phyloP scores from a whole-genome alignment of 257 asterid species.

The Plectranthus barbatus region DNA sequence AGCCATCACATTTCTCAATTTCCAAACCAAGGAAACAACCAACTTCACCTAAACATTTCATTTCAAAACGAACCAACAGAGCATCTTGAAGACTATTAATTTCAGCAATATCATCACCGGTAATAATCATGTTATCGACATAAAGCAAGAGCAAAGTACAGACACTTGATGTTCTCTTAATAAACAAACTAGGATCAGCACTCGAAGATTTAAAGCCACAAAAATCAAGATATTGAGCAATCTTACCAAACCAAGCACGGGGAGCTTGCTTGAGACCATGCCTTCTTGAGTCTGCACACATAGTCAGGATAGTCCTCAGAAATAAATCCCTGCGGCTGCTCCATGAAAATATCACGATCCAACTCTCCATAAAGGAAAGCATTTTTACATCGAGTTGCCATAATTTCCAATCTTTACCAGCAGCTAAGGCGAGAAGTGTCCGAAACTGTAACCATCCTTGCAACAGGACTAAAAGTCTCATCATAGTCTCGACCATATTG shows the following conservation, averaged over 20 bases:
- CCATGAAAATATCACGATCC: slow-evolving; percentile 20
- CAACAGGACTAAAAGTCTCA: slow-evolving; percentile 9
- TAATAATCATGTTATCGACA: no score
- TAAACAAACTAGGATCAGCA: no score
- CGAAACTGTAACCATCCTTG: neutral
- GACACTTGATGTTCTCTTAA: no score
- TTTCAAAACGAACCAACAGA: neutral
- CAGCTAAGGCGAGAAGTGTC: slow-evolving; percentile 2
- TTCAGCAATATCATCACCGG: neutral
- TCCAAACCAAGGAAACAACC: no score
- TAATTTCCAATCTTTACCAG: slow-evolving; percentile 8
- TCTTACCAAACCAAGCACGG: no score
- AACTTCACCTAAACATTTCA: neutral
- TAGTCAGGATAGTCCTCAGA: slow-evolving; percentile 14
- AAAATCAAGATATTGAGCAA: no score
- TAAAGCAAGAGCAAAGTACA: no score
- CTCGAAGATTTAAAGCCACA: no score
- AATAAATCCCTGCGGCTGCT: slow-evolving; percentile 12
- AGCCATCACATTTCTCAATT: neutral
- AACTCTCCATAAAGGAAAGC: slow-evolving; percentile 7
- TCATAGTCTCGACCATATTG: slow-evolving; percentile 14
- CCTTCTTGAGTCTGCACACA: slow-evolving; percentile 2
- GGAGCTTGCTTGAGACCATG: no score
- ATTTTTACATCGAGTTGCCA: no score
- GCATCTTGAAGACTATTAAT: neutral